These are phyloP conservation scores for Zygoascus hellenicus DNA, from an alignment of 1,139 yeast species.

Conservation along the genomic window DNA sequence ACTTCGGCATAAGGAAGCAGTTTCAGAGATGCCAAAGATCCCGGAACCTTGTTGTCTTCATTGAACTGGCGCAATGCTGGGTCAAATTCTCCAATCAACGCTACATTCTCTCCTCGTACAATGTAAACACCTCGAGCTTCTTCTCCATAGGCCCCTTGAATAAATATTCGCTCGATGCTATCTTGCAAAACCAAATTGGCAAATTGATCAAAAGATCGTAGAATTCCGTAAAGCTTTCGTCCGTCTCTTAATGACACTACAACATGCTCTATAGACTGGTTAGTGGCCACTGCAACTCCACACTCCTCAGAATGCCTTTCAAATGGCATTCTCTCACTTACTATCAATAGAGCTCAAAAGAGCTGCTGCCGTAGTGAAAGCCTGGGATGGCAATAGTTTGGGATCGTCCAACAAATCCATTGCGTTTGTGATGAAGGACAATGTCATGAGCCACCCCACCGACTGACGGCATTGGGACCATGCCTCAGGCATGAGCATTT, in stretches of 20 bases:
- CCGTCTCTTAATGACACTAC: constrained; percentile 89
- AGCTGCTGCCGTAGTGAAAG: constrained; percentile 96
- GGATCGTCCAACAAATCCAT: constrained; percentile 32
- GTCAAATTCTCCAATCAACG: constrained; percentile 92
- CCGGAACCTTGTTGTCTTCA: constrained; percentile 35
- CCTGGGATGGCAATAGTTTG: constrained; percentile 45
- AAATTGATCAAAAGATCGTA: constrained; percentile 94
- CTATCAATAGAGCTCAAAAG: constrained; percentile 91
- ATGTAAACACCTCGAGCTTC: constrained; percentile 71
- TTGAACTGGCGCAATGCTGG: constrained; percentile 79
- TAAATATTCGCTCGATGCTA: constrained; percentile 78
- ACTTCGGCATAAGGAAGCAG: constrained; percentile 62
- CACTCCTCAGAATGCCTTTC: not conserved
- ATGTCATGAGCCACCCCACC: too few species aligned
- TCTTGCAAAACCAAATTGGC: constrained; percentile 91
- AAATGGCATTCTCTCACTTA: constrained; percentile 26
- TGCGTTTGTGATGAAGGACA: not conserved
- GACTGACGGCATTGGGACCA: too few species aligned
- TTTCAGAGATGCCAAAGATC: constrained; percentile 36
- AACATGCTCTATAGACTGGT: constrained; percentile 44
- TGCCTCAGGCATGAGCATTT: too few species aligned
- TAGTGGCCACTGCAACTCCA: not conserved
- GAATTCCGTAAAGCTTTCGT: constrained; percentile 77
- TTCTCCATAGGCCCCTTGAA: constrained; percentile 67
- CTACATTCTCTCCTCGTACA: constrained; percentile 95